Evolutionary conservation across 768 basidiomycete species (phyloP), one percentile per base, ranked within the genome.

Genomic region (Boletales sp.): DNA sequence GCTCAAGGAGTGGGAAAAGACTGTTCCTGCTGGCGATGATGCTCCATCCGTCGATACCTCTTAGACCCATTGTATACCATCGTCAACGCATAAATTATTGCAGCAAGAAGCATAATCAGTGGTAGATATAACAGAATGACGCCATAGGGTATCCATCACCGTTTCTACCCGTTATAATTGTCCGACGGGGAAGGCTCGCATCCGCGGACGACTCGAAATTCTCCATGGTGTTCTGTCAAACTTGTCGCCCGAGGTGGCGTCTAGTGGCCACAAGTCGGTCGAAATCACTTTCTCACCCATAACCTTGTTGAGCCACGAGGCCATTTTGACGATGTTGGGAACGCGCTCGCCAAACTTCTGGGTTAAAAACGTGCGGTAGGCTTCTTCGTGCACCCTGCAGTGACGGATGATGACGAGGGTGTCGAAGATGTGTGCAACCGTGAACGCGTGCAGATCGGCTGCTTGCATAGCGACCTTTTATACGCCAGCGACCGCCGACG

Each of bases 1-100:
- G 30, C 64, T 90, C 60, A 87, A 82, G 66, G 66, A 67, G 34
- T 90, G 88, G 87, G 85, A 87, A 57, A 69, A 67, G 43, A 57
- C 62, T 0, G 42, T 55, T 17, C 55, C 59, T n/a, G 48, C 52
- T 10, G 58, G 59, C 29, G 56, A 63, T 34, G 65, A 68, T 56
- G 37, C 52, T 17, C 57, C 56, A 0, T 60, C 63, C 0, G 53
- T 64, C 46, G 66, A 69, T 59, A 57, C 54, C 41, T 42, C 52
- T 38, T 21, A 21, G 21, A 21, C 21, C 21, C 21, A 21, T 21
- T 21, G 21, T 21, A 21, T 4, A 21, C 21, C 21, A 21, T 21
- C 21, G 21, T 21, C 21, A 21, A 21, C 44, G 43, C 38, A 61
- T 65, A 63, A 63, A 47, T 67, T 65, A 63, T 59, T 48, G 50